Evolutionary conservation across 164 flowering plant species (phyloP).

Genomic region (Macadamia integrifolia): DNA sequence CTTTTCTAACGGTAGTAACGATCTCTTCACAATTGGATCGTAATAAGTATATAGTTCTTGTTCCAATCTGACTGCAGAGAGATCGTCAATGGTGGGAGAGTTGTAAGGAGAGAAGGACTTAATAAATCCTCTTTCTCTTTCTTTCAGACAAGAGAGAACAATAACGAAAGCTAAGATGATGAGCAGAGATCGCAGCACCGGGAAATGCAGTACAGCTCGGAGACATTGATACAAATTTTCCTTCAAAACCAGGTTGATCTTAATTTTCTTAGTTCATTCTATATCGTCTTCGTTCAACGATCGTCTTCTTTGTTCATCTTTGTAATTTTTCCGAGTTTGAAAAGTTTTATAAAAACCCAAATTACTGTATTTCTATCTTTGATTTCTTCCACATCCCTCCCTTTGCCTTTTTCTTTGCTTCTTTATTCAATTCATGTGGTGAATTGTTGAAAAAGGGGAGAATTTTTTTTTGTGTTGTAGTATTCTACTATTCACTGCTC

Average conservation of each 20-base stretch:
- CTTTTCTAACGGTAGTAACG: not conserved
- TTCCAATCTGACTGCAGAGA: no score
- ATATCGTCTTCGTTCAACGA: not conserved
- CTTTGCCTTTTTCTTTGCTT: not conserved
- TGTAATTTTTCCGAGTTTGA: not conserved
- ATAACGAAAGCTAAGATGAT: no score
- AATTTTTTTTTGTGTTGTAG: not conserved
- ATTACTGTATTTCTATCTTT: not conserved
- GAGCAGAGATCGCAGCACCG: not conserved
- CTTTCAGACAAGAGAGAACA: no score
- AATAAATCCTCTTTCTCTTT: no score
- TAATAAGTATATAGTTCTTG: no score
- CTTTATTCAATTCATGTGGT: not conserved
- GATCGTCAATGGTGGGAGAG: no score
- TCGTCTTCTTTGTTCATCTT: not conserved
- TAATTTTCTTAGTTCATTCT: not conserved
- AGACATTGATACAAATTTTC: no score
- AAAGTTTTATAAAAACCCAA: slow-evolving; percentile 6
- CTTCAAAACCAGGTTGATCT: slow-evolving; percentile 1
- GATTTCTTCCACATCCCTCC: not conserved
- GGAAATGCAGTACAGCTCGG: not conserved
- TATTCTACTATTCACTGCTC: not conserved
- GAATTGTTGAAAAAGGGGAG: not conserved
- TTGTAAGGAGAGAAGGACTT: no score
- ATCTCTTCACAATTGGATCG: no score